Conservation (phyloP, 176 grass and related monocot genomes). For the Pontederia crassipes region DNA sequence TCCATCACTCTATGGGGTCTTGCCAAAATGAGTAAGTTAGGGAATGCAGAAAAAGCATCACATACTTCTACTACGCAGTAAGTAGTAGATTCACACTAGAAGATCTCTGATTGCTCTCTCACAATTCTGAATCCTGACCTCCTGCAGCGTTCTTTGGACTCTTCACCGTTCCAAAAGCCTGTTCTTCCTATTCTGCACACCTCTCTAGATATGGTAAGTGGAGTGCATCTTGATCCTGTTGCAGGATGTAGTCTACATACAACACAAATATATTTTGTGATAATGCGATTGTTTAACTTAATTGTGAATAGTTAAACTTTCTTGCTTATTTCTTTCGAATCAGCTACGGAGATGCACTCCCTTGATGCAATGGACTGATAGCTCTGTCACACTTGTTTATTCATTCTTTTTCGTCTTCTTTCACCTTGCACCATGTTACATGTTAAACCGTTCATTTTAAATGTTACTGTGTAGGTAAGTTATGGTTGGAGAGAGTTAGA, state of each 20-base stretch:
- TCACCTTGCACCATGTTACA: not conserved
- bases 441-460: not conserved
- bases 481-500: slow-evolving; percentile 83
- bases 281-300: not conserved
- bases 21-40: slow-evolving; percentile 64
- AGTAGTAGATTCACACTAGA: not conserved
- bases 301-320: too few species aligned
- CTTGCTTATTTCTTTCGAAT: too few species aligned
- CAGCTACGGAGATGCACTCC: too few species aligned
- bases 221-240: not conserved
- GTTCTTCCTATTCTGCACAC: slow-evolving; percentile 84
- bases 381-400: too few species aligned
- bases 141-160: slow-evolving; percentile 83
- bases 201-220: slow-evolving; percentile 73
- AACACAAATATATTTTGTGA: slow-evolving; percentile 10
- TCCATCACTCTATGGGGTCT: slow-evolving; percentile 73
- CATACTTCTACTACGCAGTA: not conserved
- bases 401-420: slow-evolving; percentile 11
- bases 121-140: not conserved
- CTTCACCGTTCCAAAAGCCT: slow-evolving; percentile 89
- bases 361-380: too few species aligned
- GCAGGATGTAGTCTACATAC: slow-evolving; percentile 2
- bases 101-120: not conserved
- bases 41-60: not conserved
- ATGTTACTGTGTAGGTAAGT: slow-evolving; percentile 30